Conservation (phyloP, 2,329 filamentous ascomycete genomes). For the Hypomyces rosellus region DNA sequence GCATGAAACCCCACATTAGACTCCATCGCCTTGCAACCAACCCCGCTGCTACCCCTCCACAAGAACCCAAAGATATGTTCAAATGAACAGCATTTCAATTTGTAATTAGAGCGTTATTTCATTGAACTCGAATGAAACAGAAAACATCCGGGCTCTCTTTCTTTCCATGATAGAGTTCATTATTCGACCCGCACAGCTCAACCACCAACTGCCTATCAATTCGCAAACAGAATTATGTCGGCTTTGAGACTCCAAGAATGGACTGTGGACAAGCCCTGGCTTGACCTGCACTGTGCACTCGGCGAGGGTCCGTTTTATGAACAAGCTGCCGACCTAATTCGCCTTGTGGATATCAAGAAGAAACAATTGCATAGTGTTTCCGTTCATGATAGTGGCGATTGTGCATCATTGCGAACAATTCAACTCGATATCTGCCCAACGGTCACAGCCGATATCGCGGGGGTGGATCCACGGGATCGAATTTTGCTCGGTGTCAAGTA, state of each 20-base stretch:
- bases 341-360: constrained; percentile 79
- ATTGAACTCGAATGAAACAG: too few relatives aligned
- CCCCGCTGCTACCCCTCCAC: constrained; percentile 10
- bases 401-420: constrained; percentile 56
- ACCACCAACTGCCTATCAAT: neutral
- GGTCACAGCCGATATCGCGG: constrained; percentile 74
- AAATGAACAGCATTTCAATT: too few relatives aligned
- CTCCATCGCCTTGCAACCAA: constrained; percentile 4
- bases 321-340: constrained; percentile 55
- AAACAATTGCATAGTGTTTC: constrained; percentile 67
- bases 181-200: neutral
- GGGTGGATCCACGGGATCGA: constrained; percentile 52
- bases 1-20: neutral
- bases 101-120: too few relatives aligned
- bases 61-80: neutral
- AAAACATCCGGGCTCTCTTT: too few relatives aligned
- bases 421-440: constrained; percentile 50
- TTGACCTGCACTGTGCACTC: constrained; percentile 57
- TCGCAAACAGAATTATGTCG: neutral
- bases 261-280: constrained; percentile 47
- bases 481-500: constrained; percentile 76
- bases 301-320: constrained; percentile 75
- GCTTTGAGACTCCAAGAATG: constrained; percentile 36
- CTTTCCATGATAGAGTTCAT: neutral
- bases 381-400: constrained; percentile 57